These are phyloP conservation scores for Setaria viridis DNA, from an alignment of 202 grass and related monocot species.

Conservation along the genomic window DNA sequence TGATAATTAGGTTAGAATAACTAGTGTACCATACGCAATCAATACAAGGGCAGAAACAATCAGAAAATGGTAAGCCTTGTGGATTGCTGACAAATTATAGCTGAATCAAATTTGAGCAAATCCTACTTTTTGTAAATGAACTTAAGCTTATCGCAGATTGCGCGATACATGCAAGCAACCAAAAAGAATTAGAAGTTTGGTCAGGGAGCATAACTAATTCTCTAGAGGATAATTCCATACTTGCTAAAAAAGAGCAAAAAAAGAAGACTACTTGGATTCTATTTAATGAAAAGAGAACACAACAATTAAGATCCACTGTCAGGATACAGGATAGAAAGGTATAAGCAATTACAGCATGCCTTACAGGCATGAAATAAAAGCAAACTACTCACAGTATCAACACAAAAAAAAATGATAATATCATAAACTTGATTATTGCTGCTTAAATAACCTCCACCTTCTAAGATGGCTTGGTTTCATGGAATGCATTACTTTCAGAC, in stretches of 20 bases:
- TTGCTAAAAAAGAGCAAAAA: background rate
- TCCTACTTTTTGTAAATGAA: background rate
- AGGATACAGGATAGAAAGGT: background rate
- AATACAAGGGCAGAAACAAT: background rate
- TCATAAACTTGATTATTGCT: slow-evolving; percentile 2
- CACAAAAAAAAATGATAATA: slow-evolving; percentile 5
- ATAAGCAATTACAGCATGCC: background rate
- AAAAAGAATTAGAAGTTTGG: background rate
- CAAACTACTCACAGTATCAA: slow-evolving; percentile 17
- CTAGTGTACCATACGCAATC: slow-evolving; percentile 3
- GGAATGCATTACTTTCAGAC: background rate
- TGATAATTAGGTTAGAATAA: slow-evolving; percentile 18
- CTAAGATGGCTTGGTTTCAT: slow-evolving; percentile 2
- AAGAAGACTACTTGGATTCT: background rate
- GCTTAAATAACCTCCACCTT: slow-evolving; percentile 30
- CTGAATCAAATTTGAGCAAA: background rate
- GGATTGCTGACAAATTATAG: slow-evolving; percentile 18
- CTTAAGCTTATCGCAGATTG: background rate
- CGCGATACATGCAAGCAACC: slow-evolving; percentile 11
- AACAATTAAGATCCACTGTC: slow-evolving; percentile 10
- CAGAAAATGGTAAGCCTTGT: slow-evolving; percentile 1
- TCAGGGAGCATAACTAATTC: background rate
- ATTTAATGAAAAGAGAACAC: slow-evolving; percentile 30
- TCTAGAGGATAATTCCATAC: background rate
- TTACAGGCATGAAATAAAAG: slow-evolving; percentile 13